Percentiles rank a stretch among this genome's conserved stretches.
Conservation (phyloP, 495 filamentous ascomycete species). For the Barbatosphaeria neglecta region DNA sequence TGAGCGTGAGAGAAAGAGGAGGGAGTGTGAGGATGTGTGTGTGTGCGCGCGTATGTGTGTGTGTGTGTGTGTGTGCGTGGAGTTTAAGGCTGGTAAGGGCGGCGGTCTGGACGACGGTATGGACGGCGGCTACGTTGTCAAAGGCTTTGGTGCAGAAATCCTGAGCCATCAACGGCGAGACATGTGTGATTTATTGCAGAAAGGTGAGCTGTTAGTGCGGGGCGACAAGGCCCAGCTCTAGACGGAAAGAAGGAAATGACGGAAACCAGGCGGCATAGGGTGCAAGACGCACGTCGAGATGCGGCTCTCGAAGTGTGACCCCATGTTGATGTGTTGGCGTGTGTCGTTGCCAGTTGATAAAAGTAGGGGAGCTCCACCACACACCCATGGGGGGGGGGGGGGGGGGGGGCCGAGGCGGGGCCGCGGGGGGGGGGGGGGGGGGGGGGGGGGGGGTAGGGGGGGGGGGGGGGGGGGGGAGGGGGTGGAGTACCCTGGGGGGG, state of each 20-base stretch:
- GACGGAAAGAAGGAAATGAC: slow-evolving; percentile 10
- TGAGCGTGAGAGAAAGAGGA: slow-evolving; percentile 1
- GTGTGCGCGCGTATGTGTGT: neutral
- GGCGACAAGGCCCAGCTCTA: slow-evolving; percentile 35
- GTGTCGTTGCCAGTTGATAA: slow-evolving; percentile 69
- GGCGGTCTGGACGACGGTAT: too few species aligned
- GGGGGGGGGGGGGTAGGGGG: slow-evolving; percentile 3
- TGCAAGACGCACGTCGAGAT: slow-evolving; percentile 43
- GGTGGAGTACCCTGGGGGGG: too few species aligned
- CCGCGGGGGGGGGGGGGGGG: too few species aligned
- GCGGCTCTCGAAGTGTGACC: slow-evolving; percentile 50
- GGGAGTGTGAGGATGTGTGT: neutral
- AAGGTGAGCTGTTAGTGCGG: slow-evolving; percentile 33
- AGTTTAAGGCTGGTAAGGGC: slow-evolving; percentile 35
- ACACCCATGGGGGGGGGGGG: slow-evolving; percentile 21
- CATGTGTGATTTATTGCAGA: slow-evolving; percentile 53
- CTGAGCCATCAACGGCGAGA: slow-evolving; percentile 42
- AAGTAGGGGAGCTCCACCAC: slow-evolving; percentile 51
- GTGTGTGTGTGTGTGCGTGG: slow-evolving; percentile 18
- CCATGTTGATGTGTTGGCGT: slow-evolving; percentile 88
- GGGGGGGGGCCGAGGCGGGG: neutral
- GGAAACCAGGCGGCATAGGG: slow-evolving; percentile 9
- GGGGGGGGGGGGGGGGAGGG: neutral
- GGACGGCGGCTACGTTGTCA: slow-evolving; percentile 40
- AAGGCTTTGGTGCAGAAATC: slow-evolving; percentile 34